Base-by-base conservation (phyloP, 306 rosid species). In the Adenanthera pavonina region DNA sequence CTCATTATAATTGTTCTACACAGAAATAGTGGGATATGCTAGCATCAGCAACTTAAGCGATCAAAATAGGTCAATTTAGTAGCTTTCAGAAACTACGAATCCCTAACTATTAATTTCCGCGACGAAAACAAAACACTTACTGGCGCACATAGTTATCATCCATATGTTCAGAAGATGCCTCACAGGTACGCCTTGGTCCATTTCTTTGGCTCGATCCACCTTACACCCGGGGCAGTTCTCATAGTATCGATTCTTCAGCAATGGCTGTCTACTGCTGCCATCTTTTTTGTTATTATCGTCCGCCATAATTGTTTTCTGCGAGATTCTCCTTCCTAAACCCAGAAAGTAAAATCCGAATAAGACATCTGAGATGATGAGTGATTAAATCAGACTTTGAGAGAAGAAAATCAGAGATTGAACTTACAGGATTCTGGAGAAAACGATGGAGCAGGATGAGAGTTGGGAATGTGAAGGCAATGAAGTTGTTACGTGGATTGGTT, bases 191-290 rank as follows among this genome's bases (percentile, higher is more conserved):
- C 92, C 97, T 7, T 41, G 65, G 12, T 68, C 75, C 67, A 77
- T 15, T 44, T 81, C 90, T 17, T 91, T 92, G 30, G 67, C 56
- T 75, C 54, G 80, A 38, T 94, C 94, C 43, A 89, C 86, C 81
- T 87, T 89, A 71, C 97, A 94, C 20, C 97, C 98, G 2, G 97
- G 97, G 52, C 98, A 94, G 57, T 87, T 72, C 34, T 91, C 91
- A 78, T 83, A 38, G 61, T 94, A 81, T 6, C 75, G 64, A 68
- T 88, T 86, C 85, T 70, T 86, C 89, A 89, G 62, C 79, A 92
- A 71, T 11, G 89, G 71, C 73, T 84, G 61, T 40, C 69, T 76
- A 6, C 17, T 9, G 15, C 19, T 57, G 1, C 6, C 43, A 3
- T 10, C 51, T 0, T 4, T 30, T 0, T 30, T 64, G 7, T 34